Conservation (phyloP, 2,329 filamentous ascomycete genomes). For the Xylariales sp. region DNA sequence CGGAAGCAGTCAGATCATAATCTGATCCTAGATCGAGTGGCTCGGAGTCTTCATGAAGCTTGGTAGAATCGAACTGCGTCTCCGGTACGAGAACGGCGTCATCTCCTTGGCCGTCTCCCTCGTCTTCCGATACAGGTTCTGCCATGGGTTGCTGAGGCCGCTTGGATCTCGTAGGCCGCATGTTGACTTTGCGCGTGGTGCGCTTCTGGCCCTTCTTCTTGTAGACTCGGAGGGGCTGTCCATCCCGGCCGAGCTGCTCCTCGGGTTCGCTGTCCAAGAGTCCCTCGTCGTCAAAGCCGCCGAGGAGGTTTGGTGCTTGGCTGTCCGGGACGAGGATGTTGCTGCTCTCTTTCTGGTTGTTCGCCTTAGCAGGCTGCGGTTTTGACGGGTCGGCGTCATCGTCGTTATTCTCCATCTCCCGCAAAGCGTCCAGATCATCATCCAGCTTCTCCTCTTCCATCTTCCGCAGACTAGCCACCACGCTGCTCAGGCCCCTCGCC, state of each 20-base stretch:
- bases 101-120: constrained; percentile 31
- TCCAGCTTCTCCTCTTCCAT: constrained; percentile 66
- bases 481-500: constrained; percentile 67
- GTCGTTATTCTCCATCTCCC: constrained; percentile 60
- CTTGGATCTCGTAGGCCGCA: constrained; percentile 48
- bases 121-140: constrained; percentile 28
- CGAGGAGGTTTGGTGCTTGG: constrained; percentile 41
- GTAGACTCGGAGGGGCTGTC: constrained; percentile 57
- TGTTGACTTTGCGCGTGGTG: constrained; percentile 66
- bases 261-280: constrained; percentile 54
- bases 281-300: constrained; percentile 60
- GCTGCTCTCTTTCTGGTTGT: constrained; percentile 25
- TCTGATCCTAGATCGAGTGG: constrained; percentile 32
- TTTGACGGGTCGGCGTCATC: constrained; percentile 11
- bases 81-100: constrained; percentile 36
- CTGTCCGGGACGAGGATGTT: constrained; percentile 40
- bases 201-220: constrained; percentile 85
- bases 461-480: constrained; percentile 65
- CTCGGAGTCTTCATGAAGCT: constrained; percentile 23
- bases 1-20: constrained; percentile 34
- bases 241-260: constrained; percentile 44
- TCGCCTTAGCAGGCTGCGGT: constrained; percentile 17
- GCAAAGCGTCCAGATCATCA: constrained; percentile 69
- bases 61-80: constrained; percentile 29
- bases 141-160: constrained; percentile 34